These are phyloP conservation scores for Neolentinus lepideus DNA, from an alignment of 1,284 basidiomycete genomes.

Conservation along the genomic window DNA sequence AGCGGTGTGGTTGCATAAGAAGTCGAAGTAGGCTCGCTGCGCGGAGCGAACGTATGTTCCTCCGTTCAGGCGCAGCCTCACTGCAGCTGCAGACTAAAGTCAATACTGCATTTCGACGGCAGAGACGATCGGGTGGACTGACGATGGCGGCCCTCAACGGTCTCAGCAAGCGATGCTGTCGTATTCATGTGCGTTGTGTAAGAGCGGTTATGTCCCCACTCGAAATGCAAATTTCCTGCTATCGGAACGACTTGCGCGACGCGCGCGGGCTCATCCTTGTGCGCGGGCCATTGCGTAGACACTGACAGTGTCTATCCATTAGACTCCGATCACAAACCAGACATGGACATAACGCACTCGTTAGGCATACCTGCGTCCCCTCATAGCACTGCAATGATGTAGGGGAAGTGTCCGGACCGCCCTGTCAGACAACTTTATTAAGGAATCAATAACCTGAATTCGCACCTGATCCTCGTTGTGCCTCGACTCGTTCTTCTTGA, in stretches of 20 bases:
- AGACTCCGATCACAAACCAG: neutral
- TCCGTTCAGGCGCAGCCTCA: constrained; percentile 34
- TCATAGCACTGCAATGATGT: constrained; percentile 20
- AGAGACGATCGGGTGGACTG: constrained; percentile 9
- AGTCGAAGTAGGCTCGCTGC: constrained; percentile 32
- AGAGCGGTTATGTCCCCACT: constrained; percentile 7
- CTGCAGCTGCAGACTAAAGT: constrained; percentile 16
- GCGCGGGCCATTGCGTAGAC: constrained; percentile 28
- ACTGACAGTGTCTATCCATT: constrained; percentile 10
- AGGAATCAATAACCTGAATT: neutral
- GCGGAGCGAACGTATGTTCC: constrained; percentile 27
- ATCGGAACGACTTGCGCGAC: constrained; percentile 35
- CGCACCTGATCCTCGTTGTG: constrained; percentile 21
- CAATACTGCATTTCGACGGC: constrained; percentile 7
- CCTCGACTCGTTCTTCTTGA: constrained; percentile 14
- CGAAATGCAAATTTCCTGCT: constrained; percentile 16
- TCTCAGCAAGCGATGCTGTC: constrained; percentile 10
- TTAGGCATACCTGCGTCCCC: constrained; percentile 29
- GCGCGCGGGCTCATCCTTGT: constrained; percentile 28
- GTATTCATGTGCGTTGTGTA: constrained; percentile 5
- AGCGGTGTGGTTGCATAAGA: constrained; percentile 29
- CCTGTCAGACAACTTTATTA: neutral
- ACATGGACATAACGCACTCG: constrained; percentile 15
- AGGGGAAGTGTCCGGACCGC: neutral
- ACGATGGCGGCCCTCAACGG: constrained; percentile 15